phyloP scores from a whole-genome alignment of 2,329 filamentous ascomycete species.

The Calonectria ilicicola region DNA sequence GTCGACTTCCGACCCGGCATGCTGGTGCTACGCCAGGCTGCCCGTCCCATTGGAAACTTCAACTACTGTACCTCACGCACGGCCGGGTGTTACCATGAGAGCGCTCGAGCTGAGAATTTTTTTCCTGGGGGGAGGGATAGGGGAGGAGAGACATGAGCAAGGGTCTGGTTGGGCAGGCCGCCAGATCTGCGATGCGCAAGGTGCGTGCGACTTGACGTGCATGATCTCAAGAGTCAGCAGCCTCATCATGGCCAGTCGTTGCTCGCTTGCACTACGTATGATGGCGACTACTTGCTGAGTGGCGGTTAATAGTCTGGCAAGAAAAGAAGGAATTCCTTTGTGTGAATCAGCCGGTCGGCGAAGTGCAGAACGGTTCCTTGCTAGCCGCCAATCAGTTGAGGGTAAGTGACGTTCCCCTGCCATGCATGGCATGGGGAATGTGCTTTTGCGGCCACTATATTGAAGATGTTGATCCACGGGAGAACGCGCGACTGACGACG shows the following conservation, averaged over 20 bases:
- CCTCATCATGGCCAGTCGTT: constrained; percentile 40
- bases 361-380: constrained; percentile 1
- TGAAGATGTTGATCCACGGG: background rate
- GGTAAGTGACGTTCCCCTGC: background rate
- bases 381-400: background rate
- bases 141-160: constrained; percentile 23
- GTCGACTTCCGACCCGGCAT: constrained; percentile 35
- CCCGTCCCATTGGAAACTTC: constrained; percentile 38
- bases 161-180: constrained; percentile 31
- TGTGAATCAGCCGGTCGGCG: background rate
- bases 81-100: constrained; percentile 34
- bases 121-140: background rate
- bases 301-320: constrained; percentile 13
- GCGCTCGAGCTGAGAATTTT: constrained; percentile 23
- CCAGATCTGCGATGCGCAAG: constrained; percentile 42
- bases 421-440: background rate
- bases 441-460: background rate
- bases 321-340: background rate
- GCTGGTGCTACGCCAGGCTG: constrained; percentile 35
- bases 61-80: constrained; percentile 30
- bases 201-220: constrained; percentile 42
- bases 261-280: constrained; percentile 40
- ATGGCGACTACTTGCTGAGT: constrained; percentile 28
- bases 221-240: constrained; percentile 43
- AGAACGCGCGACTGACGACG: background rate